A percentile compares a stretch with the other conserved stretches of the same genome.
These are phyloP conservation scores for Cyberlindnera mrakii DNA, from an alignment of 805 yeast species.

Conservation along the genomic window DNA sequence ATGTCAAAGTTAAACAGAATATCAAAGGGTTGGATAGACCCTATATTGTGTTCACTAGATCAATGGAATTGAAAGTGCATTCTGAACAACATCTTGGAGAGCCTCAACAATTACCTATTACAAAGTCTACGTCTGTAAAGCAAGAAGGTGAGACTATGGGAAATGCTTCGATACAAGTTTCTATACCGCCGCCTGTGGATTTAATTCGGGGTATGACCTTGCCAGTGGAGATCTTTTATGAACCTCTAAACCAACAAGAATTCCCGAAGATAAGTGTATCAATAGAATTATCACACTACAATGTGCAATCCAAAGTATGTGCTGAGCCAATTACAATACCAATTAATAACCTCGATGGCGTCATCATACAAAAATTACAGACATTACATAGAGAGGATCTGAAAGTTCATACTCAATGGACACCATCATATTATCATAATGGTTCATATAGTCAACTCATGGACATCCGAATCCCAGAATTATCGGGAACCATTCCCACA, in stretches of 20 bases:
- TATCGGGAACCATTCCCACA: slow-evolving; percentile 6
- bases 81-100: slow-evolving; percentile 4
- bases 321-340: background rate
- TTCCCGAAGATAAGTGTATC: background rate
- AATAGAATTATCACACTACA: background rate
- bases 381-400: slow-evolving; percentile 1
- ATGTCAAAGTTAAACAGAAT: slow-evolving; percentile 12
- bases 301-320: background rate
- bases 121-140: background rate
- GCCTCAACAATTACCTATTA: slow-evolving; percentile 7
- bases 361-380: slow-evolving; percentile 9
- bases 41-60: slow-evolving; percentile 14
- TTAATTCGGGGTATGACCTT: background rate
- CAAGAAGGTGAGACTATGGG: background rate
- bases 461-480: slow-evolving; percentile 7
- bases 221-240: slow-evolving; percentile 1
- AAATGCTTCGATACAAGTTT: background rate
- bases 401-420: slow-evolving; percentile 6
- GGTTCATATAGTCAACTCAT: slow-evolving; percentile 3
- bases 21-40: slow-evolving; percentile 8
- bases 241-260: background rate
- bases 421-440: slow-evolving; percentile 12
- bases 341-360: background rate
- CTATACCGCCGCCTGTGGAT: background rate
- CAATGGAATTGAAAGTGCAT: slow-evolving; percentile 14